Percentiles rank a stretch among this genome's conserved stretches.
These are phyloP conservation scores for Capillidium heterosporum DNA, from an alignment of 371 early-diverging fungal species.

Conservation along the genomic window DNA sequence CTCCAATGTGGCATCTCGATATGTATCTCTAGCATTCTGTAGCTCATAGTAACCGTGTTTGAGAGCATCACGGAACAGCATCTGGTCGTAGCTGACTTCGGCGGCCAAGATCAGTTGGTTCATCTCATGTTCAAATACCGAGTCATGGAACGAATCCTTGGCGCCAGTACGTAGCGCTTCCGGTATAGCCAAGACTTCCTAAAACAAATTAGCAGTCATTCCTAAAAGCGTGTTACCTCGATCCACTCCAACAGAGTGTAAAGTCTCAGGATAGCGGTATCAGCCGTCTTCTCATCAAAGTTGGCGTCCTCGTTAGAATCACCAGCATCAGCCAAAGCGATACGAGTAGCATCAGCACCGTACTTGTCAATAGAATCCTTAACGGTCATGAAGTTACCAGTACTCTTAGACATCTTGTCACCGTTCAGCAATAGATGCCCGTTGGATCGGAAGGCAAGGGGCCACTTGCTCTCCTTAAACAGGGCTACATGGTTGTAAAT, in stretches of 20 bases:
- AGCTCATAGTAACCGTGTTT: constrained; percentile 91
- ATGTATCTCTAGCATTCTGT: constrained; percentile 76
- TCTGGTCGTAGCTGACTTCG: constrained; percentile 58
- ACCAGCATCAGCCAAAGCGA: constrained; percentile 91
- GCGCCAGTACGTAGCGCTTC: constrained; percentile 21
- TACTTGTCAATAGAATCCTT: constrained; percentile 71
- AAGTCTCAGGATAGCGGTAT: constrained; percentile 89
- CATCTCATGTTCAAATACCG: constrained; percentile 75
- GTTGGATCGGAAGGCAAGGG: constrained; percentile 83
- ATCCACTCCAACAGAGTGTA: constrained; percentile 85
- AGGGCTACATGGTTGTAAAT: constrained; percentile 98
- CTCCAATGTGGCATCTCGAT: constrained; percentile 58
- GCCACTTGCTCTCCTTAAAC: constrained; percentile 92
- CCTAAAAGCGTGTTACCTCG: constrained; percentile 13
- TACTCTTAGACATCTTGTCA: constrained; percentile 99
- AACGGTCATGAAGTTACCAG: constrained; percentile 97
- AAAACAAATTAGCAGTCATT: no score
- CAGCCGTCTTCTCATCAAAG: constrained; percentile 94
- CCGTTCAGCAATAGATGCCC: constrained; percentile 95
- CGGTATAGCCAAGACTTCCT: constrained; percentile 21
- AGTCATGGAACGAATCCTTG: constrained; percentile 53
- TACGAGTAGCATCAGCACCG: constrained; percentile 95
- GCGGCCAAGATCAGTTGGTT: constrained; percentile 46
- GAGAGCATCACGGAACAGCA: constrained; percentile 88
- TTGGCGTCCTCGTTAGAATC: constrained; percentile 98